phyloP scores from a whole-genome alignment of 768 basidiomycete species.

The Psilocybe sp. region DNA sequence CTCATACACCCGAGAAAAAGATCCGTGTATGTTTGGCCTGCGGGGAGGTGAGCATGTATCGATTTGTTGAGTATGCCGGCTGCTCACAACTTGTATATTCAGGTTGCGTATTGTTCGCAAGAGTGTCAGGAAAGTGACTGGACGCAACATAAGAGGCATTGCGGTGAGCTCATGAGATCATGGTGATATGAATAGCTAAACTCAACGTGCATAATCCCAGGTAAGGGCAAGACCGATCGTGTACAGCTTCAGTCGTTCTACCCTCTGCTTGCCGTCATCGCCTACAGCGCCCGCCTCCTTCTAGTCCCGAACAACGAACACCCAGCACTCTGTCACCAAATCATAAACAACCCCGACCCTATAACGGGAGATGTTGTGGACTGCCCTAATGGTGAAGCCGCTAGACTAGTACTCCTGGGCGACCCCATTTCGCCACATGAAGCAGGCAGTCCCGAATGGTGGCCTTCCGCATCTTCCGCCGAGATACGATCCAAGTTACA shows the following conservation, averaged over 20 bases:
- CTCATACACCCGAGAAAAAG: too few species aligned
- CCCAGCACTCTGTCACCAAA: neutral
- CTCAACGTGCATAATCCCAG: neutral
- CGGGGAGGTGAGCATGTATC: too few species aligned
- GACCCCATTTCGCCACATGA: neutral
- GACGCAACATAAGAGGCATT: neutral
- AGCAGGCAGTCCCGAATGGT: slow-evolving; percentile 25
- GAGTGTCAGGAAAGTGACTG: neutral
- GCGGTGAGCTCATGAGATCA: neutral
- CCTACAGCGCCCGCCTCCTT: neutral
- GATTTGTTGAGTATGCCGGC: too few species aligned
- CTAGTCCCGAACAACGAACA: too few species aligned
- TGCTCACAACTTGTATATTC: neutral
- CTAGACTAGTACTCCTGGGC: neutral
- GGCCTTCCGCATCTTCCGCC: slow-evolving; percentile 25
- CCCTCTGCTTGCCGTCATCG: neutral
- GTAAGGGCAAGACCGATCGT: neutral
- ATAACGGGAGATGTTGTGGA: neutral
- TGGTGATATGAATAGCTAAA: neutral
- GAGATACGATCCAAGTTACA: slow-evolving; percentile 25
- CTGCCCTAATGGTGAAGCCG: neutral
- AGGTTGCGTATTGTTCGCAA: neutral
- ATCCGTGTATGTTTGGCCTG: too few species aligned
- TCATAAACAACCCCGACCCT: neutral
- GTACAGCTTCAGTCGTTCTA: neutral